Evolutionary conservation across 257 asterid species (phyloP).

Genomic region (Solanum pinnatisectum): DNA sequence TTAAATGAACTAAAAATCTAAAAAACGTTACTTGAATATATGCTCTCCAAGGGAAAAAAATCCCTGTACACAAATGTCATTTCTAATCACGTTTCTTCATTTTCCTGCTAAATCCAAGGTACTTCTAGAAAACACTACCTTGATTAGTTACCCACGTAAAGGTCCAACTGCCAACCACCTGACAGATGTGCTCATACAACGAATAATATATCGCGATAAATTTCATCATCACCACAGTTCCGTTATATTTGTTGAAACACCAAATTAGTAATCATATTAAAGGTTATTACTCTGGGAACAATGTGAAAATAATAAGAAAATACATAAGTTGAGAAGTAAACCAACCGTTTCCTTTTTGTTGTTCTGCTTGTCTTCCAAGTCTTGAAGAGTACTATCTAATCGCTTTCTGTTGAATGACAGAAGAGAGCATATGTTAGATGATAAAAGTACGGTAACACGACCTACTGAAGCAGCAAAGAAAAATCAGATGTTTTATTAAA

Average conservation of each 20-base stretch:
- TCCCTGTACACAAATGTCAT: background rate
- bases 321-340: background rate
- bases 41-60: background rate
- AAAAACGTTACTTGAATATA: background rate
- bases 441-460: background rate
- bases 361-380: conserved; percentile 84
- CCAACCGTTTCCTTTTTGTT: conserved; percentile 93
- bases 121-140: background rate
- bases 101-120: background rate
- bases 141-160: background rate
- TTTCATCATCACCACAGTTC: background rate
- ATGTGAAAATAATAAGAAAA: background rate
- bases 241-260: background rate
- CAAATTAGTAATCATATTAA: background rate
- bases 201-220: background rate
- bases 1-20: background rate
- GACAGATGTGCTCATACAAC: background rate
- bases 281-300: background rate
- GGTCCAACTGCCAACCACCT: background rate
- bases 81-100: background rate
- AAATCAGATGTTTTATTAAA: background rate
- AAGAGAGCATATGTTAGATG: background rate
- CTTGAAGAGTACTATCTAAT: conserved; percentile 70
- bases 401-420: conserved; percentile 59
- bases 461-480: background rate